Base-by-base conservation (phyloP, 2,329 filamentous ascomycete genomes). In the Camptophora hylomeconis region DNA sequence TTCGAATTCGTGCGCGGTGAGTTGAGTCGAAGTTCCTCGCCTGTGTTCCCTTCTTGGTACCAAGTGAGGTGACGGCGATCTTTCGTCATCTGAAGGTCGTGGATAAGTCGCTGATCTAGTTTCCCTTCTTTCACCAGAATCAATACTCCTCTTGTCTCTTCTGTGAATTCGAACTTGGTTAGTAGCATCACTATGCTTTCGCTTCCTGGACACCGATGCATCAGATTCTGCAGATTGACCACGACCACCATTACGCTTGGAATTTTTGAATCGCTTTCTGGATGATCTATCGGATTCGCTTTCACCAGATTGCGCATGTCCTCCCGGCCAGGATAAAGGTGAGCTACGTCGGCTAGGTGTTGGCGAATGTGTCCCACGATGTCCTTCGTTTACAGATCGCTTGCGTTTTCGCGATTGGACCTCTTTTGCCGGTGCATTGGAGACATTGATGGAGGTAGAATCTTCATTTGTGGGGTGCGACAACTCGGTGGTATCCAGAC, bases 81-180 rank as follows among this genome's bases (percentile, higher is more conserved):
- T 40, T 18, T 44, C 42, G 24, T 38, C 31, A 8, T 41, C 37
- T 24, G 38, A 40, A 20, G 42, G 44, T 15, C 38, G 39, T 12
- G 44, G 45, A 32, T 49, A 46, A 13, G 42, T 50, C 9, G 45
- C 45, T 21, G 44, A 47, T 26, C 45, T 34, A 21, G 45, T 47
- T 32, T 47, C 47, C 24, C 47, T 39, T 16, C 45, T 38, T 30
- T 48, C 46, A 14, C 22, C 32, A 16, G 28, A 33, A 21, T 41
- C 38, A 22, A 20, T 24, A 29, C 36, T 37, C 14, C 21, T 26
- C 32, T 30, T 38, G 19, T 35, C 38, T 11, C 29, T 30, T 37
- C 40, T 36, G 28, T 32, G 22, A 35, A 40, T 31, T 35, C 31
- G 33, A 18, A 36, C 28, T 18, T 37, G 29, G 7, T 38, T 26